Evolutionary conservation across 2,329 filamentous ascomycete genomes (phyloP).

Genomic region (Fusarium robinianum): DNA sequence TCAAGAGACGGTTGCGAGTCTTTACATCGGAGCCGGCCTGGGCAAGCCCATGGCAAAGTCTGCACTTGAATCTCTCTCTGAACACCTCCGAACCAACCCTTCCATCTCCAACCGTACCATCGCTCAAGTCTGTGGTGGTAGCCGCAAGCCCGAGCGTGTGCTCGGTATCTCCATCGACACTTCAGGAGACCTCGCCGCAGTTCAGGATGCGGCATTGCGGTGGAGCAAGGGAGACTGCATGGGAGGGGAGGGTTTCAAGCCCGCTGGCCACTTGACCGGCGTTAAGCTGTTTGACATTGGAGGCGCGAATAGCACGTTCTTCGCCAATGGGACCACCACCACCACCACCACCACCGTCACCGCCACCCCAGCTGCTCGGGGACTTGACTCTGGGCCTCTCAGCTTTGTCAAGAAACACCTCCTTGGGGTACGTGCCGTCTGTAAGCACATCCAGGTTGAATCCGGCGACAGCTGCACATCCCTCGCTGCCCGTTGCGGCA

Average conservation of each 20-base stretch:
- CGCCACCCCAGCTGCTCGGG: no score
- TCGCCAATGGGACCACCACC: neutral
- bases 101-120: neutral
- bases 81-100: neutral
- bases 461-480: constrained; percentile 41
- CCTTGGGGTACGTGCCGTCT: constrained; percentile 23
- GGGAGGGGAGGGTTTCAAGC: neutral
- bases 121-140: neutral
- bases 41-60: constrained; percentile 11
- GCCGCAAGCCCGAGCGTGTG: neutral
- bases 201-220: constrained; percentile 1
- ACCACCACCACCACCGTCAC: neutral
- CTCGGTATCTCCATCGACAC: constrained; percentile 6
- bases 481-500: constrained; percentile 44
- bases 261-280: neutral
- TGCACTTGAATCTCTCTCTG: neutral
- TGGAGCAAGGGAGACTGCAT: constrained; percentile 12
- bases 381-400: no score
- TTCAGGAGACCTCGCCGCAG: constrained; percentile 6
- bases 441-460: constrained; percentile 30
- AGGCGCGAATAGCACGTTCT: neutral
- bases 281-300: neutral
- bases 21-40: constrained; percentile 19
- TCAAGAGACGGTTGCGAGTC: constrained; percentile 12
- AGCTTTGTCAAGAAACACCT: neutral